These are phyloP conservation scores for Limnomonas spitsbergensis DNA, from an alignment of 139 green algal species.

Conservation along the genomic window DNA sequence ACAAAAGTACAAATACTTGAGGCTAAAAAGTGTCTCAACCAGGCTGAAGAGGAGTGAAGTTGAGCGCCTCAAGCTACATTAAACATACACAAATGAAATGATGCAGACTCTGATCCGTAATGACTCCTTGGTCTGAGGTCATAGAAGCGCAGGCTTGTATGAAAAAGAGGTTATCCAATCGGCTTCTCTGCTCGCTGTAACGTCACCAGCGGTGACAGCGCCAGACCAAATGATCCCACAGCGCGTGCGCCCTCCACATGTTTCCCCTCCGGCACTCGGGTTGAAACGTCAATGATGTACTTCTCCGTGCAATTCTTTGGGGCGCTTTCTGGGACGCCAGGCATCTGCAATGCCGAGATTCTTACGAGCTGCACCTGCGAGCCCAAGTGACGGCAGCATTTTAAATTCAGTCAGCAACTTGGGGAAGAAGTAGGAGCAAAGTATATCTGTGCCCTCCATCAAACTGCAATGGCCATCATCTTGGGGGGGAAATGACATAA, in stretches of 20 bases:
- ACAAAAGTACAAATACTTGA: too few species aligned
- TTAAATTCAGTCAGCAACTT: too few species aligned
- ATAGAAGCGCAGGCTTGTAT: background rate
- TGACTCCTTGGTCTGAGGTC: background rate
- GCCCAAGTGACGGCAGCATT: too few species aligned
- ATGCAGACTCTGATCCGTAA: background rate
- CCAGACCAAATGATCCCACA: background rate
- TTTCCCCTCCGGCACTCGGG: slow-evolving; percentile 3
- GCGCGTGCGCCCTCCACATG: slow-evolving; percentile 7
- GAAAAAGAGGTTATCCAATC: background rate
- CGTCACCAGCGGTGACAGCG: background rate
- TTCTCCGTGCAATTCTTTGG: background rate
- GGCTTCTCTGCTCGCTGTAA: slow-evolving; percentile 5
- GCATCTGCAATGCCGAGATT: background rate
- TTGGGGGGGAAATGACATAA: background rate
- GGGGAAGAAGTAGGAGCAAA: background rate
- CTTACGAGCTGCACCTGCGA: slow-evolving; percentile 10
- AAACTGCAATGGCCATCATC: background rate
- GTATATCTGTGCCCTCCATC: background rate
- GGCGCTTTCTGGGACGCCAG: slow-evolving; percentile 1
- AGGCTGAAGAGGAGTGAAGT: background rate
- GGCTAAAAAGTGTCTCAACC: background rate
- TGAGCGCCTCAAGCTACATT: background rate
- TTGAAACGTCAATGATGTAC: background rate
- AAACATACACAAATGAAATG: too few species aligned